These are phyloP conservation scores for Botrytis fragariae DNA, from an alignment of 2,329 filamentous ascomycete species.

Conservation along the genomic window DNA sequence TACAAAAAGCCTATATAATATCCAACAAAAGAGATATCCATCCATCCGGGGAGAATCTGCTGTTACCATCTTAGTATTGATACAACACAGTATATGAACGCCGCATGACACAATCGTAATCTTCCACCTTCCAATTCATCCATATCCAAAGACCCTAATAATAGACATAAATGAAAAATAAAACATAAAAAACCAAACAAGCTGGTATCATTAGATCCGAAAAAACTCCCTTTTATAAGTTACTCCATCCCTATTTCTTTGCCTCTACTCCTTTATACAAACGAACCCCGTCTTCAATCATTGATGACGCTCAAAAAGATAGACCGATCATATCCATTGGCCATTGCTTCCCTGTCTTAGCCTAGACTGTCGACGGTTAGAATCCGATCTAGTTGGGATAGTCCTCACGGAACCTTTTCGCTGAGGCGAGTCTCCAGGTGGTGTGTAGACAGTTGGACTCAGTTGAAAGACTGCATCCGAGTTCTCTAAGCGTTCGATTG, in stretches of 20 bases:
- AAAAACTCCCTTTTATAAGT: neutral
- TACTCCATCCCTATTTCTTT: neutral
- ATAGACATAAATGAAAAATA: neutral
- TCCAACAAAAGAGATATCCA: neutral
- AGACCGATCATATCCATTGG: neutral
- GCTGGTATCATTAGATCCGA: neutral
- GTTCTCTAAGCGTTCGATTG: constrained; percentile 39
- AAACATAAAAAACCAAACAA: neutral
- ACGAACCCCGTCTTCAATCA: neutral
- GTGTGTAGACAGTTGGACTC: constrained; percentile 51
- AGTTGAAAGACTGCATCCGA: constrained; percentile 36
- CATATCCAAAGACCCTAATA: neutral
- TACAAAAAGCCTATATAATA: neutral
- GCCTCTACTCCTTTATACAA: neutral
- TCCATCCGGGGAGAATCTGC: neutral
- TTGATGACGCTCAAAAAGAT: neutral
- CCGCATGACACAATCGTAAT: neutral
- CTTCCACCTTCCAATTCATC: neutral
- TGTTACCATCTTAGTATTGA: neutral
- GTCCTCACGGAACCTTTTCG: constrained; percentile 15
- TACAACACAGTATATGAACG: neutral
- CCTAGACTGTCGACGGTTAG: neutral
- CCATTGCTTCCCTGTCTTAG: neutral
- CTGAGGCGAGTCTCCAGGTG: constrained; percentile 14
- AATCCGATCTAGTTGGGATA: neutral